Evolutionary conservation across 306 rosid genomes (phyloP), one percentile per base, ranked within the genome.

Genomic region (Pterocarpus santalinus): DNA sequence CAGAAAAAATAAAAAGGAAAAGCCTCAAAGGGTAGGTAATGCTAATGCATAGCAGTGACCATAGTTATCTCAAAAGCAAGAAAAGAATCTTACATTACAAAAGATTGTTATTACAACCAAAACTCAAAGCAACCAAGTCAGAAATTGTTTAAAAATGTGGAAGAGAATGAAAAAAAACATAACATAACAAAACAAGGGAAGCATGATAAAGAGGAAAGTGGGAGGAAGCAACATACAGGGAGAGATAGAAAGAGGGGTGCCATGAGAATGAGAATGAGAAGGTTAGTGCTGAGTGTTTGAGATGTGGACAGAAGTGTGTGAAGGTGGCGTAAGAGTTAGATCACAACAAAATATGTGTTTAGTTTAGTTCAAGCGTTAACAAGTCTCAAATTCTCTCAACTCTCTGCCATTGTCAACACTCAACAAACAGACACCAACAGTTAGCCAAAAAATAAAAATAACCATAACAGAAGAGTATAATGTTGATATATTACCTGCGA

Each of bases 241-340:
- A 55, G 61, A 55, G 61, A 55, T n/a, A n/a, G 28, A 55, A 55
- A 55, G 32, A 55, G 28, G 61, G 61, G 32, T 55, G 61, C 61
- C 61, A 55, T 55, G 28, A 55, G 61, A 55, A 55, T n/a, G 61
- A 55, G 15, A 52, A 15, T 1, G 32, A 55, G 32, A 16, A 55
- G 32, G 28, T 3, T 51, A 51, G 15, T 51, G 15, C n/a, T 12
- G 16, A 51, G 57, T 51, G 57, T 51, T 55, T 55, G 61, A 55
- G 61, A 55, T 55, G 61, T 55, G 61, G 61, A 55, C 61, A 55
- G 0, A 9, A 55, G 32, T 55, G 57, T 13, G 57, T 14, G 57
- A 51, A 51, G 55, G 57, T 51, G 57, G 57, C 16, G 57, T 51
- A 51, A 13, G 17, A 51, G 16, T 51, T 51, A 51, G 57, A 51